Conservation (phyloP, 2,329 filamentous ascomycete genomes). For the Penicillium polonicum region DNA sequence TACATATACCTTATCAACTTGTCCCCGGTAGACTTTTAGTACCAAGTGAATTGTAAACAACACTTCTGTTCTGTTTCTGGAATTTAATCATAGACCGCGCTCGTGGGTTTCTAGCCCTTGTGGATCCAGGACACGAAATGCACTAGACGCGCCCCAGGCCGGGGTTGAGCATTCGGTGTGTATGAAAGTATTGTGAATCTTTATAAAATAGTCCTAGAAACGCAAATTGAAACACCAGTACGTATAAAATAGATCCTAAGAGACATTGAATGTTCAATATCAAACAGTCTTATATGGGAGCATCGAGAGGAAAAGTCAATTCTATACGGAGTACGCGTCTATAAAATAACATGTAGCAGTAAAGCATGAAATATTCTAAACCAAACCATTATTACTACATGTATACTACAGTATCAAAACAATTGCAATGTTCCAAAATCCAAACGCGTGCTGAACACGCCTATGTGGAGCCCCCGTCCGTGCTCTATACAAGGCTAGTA, state of each 20-base stretch:
- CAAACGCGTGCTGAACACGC: slow-evolving; percentile 29
- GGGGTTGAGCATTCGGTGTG: background rate
- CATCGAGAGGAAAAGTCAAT: background rate
- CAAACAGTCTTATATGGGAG: no score
- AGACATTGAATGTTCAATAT: background rate
- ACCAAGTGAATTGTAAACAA: background rate
- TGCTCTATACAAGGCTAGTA: slow-evolving; percentile 30
- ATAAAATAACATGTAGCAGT: background rate
- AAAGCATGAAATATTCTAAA: background rate
- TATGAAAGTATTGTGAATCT: background rate
- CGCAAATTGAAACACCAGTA: background rate
- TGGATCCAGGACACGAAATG: slow-evolving; percentile 6
- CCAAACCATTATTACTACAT: no score
- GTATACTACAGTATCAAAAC: background rate
- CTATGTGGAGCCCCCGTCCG: slow-evolving; percentile 24
- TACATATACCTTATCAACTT: background rate
- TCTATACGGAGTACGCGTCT: background rate
- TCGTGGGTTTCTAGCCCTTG: slow-evolving; percentile 2
- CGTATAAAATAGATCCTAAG: background rate
- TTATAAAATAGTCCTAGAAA: background rate
- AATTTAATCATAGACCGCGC: background rate
- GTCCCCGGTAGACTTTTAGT: no score
- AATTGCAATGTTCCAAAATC: background rate
- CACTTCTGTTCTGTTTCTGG: background rate
- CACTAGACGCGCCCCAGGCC: slow-evolving; percentile 3